Evolutionary conservation across 2,329 filamentous ascomycete genomes (phyloP), one percentile per base, ranked within the genome.

Genomic region (Pestalotiopsis sp.): DNA sequence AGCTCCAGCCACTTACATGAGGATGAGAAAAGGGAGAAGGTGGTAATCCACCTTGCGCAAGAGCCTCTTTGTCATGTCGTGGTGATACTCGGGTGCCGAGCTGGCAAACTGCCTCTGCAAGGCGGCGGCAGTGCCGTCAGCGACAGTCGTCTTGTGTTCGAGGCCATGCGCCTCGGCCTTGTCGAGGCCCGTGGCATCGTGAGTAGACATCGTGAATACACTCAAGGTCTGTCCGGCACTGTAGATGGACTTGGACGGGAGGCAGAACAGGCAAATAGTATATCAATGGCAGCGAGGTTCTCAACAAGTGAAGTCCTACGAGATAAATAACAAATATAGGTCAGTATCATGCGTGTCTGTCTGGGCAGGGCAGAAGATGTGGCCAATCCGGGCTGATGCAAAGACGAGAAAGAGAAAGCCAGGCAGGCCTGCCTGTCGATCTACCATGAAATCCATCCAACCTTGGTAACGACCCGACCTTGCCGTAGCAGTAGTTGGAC

Each of bases 1-100:
- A 25, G 31, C n/a, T 11, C 9, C 25, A 64, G 25, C 49, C 7
- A 67, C 56, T 59, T 49, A 67, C 79, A 89, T 86, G 58, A 87
- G 68, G n/a, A 86, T 79, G 2, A 89, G 78, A 67, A 85, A 81
- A 3, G 87, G 87, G 52, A 89, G 81, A 1, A 89, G 77, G 27
- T 82, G 83, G 2, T 80, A 23, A 70, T 89, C 87, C 17, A 89
- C 80, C 71, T 88, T 88, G 20, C 84, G 80, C 39, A 88, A 74
- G 3, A 85, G 73, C 65, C 72, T 77, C 59, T 77, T 79, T 17
- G 69, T 72, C 67, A 76, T 78, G 5, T 36, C 67, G n/a, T 61
- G 69, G 66, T 78, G 75, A 76, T 78, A 77, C 61, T 76, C 76
- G 5, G 67, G 39, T 72, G 74, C 68, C 39, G 78, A 72, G 58